phyloP scores from a whole-genome alignment of 108 stramenopile species.

The Cyclostephanos invisitatus region DNA sequence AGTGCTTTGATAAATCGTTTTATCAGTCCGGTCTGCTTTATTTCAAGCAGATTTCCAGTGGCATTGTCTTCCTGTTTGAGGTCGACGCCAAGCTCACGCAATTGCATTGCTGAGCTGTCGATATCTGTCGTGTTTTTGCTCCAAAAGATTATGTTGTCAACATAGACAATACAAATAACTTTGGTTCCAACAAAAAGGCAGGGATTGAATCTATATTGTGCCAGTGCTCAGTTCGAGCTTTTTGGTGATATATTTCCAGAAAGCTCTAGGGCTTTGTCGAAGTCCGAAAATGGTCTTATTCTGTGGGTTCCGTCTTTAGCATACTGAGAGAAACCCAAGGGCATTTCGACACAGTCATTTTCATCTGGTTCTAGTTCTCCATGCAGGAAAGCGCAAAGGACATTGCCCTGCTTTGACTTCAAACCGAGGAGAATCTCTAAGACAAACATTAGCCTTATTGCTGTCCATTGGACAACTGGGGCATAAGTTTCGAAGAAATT shows the following conservation, averaged over 20 bases:
- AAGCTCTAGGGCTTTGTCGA: constrained; percentile 1
- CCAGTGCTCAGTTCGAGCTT: not conserved
- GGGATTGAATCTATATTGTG: constrained; percentile 10
- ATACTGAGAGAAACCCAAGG: constrained; percentile 33
- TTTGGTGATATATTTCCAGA: not conserved
- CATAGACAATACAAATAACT: not conserved
- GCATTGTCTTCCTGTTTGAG: not conserved
- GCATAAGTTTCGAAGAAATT: constrained; percentile 57
- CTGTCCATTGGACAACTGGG: constrained; percentile 57
- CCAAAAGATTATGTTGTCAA: constrained; percentile 34
- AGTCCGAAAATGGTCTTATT: constrained; percentile 39
- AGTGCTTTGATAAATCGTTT: not conserved
- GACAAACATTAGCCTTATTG: constrained; percentile 39
- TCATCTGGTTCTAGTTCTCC: constrained; percentile 30
- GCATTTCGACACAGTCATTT: constrained; percentile 5
- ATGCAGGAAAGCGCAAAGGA: constrained; percentile 48
- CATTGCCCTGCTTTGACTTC: constrained; percentile 48
- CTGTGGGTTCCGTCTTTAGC: constrained; percentile 18
- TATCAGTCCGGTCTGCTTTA: constrained; percentile 5
- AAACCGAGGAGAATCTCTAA: constrained; percentile 18
- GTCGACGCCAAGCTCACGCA: constrained; percentile 1
- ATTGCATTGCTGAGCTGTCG: not conserved
- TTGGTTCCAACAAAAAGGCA: constrained; percentile 24
- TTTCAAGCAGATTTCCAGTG: not conserved
- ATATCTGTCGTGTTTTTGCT: not conserved